Conservation (phyloP, 2,329 filamentous ascomycete species). For the Colletotrichum truncatum region DNA sequence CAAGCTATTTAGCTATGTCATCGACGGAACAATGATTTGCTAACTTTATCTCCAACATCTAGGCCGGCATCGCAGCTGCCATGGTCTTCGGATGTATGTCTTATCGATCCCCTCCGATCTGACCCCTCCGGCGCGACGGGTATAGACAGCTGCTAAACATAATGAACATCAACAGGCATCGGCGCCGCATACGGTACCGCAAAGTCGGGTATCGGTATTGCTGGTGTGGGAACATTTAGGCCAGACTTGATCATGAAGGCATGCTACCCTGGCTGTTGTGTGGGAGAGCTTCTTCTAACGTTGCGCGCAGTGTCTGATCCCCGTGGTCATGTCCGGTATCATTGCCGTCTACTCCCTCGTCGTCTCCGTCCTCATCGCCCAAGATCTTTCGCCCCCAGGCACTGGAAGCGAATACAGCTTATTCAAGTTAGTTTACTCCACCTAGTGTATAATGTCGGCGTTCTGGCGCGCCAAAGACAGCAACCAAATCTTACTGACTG, state of each 20-base stretch:
- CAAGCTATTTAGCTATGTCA: constrained; percentile 10
- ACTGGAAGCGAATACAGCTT: constrained; percentile 74
- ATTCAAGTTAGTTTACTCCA: constrained; percentile 74
- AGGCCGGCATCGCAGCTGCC: constrained; percentile 82
- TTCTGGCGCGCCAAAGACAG: no score
- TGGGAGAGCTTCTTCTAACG: neutral
- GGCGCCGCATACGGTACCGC: constrained; percentile 89
- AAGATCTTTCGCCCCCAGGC: constrained; percentile 81
- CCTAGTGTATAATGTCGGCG: neutral
- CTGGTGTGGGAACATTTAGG: constrained; percentile 84
- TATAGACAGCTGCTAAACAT: constrained; percentile 13
- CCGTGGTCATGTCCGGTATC: constrained; percentile 98
- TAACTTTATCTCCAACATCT: constrained; percentile 35
- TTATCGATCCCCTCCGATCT: constrained; percentile 37
- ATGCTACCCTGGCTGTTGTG: constrained; percentile 33
- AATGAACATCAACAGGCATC: constrained; percentile 51
- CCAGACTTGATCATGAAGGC: constrained; percentile 94
- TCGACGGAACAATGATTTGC: constrained; percentile 26
- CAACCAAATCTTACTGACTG: constrained; percentile 30
- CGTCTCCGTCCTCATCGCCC: constrained; percentile 93
- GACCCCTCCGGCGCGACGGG: constrained; percentile 29
- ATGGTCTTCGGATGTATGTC: constrained; percentile 84
- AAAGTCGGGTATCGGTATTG: constrained; percentile 88
- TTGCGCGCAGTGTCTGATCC: constrained; percentile 74
- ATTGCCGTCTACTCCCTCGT: constrained; percentile 98